phyloP scores from a whole-genome alignment of 2,329 filamentous ascomycete genomes.

The Setomelanomma holmii region DNA sequence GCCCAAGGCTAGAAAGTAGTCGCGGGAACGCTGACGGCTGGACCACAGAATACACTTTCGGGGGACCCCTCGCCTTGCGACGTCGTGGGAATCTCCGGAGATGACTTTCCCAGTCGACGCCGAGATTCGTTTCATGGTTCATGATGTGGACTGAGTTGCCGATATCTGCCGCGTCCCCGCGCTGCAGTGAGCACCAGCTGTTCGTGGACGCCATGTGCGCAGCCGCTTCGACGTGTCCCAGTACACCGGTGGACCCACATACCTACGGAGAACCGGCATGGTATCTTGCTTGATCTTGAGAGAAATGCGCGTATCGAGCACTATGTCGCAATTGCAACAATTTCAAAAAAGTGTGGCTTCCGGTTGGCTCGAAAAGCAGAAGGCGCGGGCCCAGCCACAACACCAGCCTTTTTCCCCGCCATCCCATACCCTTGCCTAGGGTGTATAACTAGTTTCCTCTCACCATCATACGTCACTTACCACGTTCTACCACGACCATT shows the following conservation, averaged over 20 bases:
- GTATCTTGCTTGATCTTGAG: no score
- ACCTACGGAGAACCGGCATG: no score
- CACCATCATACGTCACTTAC: constrained; percentile 32
- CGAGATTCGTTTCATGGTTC: neutral
- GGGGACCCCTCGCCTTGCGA: neutral
- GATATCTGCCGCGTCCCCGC: neutral
- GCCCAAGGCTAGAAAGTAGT: neutral
- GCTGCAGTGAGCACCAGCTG: neutral
- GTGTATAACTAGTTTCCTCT: constrained; percentile 23
- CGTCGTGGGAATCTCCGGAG: neutral
- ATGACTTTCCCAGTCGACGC: neutral
- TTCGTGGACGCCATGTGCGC: no score
- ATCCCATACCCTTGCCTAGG: constrained; percentile 15
- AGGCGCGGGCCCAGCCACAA: constrained; percentile 28
- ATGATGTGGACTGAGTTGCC: neutral
- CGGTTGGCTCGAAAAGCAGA: constrained; percentile 19
- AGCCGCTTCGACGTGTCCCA: no score
- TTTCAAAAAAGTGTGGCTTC: neutral
- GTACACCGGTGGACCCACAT: no score
- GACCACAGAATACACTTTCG: neutral
- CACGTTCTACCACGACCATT: constrained; percentile 6
- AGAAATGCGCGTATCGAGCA: no score
- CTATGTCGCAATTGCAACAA: no score
- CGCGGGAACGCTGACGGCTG: neutral
- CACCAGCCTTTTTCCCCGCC: constrained; percentile 33